These are phyloP conservation scores for Moesziomyces sp. DNA, from an alignment of 1,284 basidiomycete genomes.

Conservation along the genomic window DNA sequence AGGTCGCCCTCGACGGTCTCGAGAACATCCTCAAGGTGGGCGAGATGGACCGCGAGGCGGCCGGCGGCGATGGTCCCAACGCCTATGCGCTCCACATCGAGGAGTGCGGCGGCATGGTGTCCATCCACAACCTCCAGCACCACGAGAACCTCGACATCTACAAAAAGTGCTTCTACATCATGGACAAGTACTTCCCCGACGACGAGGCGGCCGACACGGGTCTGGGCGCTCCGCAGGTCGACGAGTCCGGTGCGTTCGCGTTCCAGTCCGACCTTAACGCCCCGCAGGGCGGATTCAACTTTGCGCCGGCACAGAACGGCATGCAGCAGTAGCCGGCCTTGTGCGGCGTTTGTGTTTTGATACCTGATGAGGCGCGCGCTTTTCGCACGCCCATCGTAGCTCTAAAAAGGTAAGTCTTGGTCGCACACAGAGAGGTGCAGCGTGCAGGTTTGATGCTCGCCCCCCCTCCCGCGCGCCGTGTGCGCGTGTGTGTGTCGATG, in stretches of 20 bases:
- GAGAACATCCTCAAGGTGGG: constrained; percentile 99
- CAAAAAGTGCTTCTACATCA: constrained; percentile 99
- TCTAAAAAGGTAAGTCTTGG: constrained; percentile 42
- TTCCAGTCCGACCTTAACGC: constrained; percentile 71
- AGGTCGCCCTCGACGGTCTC: constrained; percentile 93
- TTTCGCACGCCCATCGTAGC: background rate
- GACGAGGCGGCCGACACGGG: constrained; percentile 73
- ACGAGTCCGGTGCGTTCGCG: constrained; percentile 85
- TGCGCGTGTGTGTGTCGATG: no score
- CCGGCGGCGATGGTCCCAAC: constrained; percentile 85
- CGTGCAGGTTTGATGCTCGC: no score
- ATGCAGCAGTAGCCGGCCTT: constrained; percentile 51
- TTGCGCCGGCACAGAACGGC: constrained; percentile 54
- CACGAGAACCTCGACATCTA: constrained; percentile 99
- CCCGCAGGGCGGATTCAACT: constrained; percentile 65
- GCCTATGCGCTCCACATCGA: constrained; percentile 95
- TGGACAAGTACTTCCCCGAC: constrained; percentile 69
- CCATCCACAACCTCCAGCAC: constrained; percentile 98
- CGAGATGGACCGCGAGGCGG: constrained; percentile 89
- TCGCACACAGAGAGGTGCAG: background rate
- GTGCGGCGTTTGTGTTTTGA: constrained; percentile 5
- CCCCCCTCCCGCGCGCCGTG: no score
- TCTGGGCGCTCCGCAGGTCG: constrained; percentile 82
- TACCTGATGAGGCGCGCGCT: constrained; percentile 14
- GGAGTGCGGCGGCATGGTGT: constrained; percentile 92